These are phyloP conservation scores for Rhododendron vialii DNA, from an alignment of 148 eudicot species.

Conservation along the genomic window DNA sequence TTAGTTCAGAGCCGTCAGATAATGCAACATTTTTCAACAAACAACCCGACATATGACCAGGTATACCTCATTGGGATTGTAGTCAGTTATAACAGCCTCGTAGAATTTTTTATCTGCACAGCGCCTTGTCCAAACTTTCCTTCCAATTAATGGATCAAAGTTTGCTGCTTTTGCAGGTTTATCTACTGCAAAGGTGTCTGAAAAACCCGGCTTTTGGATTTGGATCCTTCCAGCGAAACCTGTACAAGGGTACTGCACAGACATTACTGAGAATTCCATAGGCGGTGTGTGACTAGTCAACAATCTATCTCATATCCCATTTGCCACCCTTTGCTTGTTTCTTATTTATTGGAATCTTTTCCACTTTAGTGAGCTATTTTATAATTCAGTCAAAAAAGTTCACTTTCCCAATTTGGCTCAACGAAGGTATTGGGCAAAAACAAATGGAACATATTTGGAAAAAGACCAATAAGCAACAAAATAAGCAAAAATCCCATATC, in stretches of 20 bases:
- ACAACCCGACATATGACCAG: neutral
- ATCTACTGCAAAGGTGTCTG: conserved; percentile 34
- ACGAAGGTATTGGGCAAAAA: neutral
- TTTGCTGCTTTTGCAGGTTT: conserved; percentile 38
- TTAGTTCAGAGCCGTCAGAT: neutral
- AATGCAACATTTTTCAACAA: conserved; percentile 9
- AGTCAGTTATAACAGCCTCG: conserved; percentile 57
- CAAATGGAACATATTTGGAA: neutral
- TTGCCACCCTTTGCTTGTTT: neutral
- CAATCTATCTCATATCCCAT: conserved; percentile 2
- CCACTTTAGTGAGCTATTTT: too few species aligned
- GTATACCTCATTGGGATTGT: conserved; percentile 27
- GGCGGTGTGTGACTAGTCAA: neutral
- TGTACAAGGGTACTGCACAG: conserved; percentile 41
- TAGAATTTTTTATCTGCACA: conserved; percentile 60
- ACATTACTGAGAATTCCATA: conserved; percentile 17
- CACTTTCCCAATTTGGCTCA: neutral
- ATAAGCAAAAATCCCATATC: neutral
- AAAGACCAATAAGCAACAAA: neutral
- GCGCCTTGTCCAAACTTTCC: conserved; percentile 66
- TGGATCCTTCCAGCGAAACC: conserved; percentile 43
- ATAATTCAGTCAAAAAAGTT: too few species aligned
- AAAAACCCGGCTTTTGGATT: conserved; percentile 26
- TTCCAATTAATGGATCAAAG: conserved; percentile 47
- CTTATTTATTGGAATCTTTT: too few species aligned